Evolutionary conservation across 2,329 filamentous ascomycete genomes (phyloP).

Genomic region (Ascochyta pisi): DNA sequence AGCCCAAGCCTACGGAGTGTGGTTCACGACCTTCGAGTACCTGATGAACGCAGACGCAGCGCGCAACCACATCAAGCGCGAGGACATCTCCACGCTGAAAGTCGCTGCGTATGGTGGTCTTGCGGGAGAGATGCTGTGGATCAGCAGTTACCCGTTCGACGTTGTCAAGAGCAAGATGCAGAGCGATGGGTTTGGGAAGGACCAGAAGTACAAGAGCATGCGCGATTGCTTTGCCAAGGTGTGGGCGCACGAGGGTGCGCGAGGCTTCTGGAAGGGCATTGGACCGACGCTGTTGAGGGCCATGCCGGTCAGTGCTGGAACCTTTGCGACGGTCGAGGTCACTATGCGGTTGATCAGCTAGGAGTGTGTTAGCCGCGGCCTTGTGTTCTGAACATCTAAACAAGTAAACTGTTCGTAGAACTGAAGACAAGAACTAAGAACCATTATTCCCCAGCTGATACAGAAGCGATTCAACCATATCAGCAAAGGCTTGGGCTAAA

Average conservation of each 20-base stretch:
- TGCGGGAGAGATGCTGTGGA: slow-evolving; percentile 92
- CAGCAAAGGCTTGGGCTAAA: no score
- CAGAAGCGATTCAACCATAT: no score
- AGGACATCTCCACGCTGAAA: slow-evolving; percentile 82
- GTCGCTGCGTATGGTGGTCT: slow-evolving; percentile 91
- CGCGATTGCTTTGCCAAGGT: slow-evolving; percentile 87
- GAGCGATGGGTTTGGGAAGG: slow-evolving; percentile 83
- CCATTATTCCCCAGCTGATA: no score
- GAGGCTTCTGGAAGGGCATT: slow-evolving; percentile 95
- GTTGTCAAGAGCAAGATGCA: slow-evolving; percentile 99
- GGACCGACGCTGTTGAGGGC: slow-evolving; percentile 89
- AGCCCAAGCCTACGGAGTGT: slow-evolving; percentile 91
- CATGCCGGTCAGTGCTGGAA: slow-evolving; percentile 98
- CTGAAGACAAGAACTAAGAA: no score
- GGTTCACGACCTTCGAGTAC: slow-evolving; percentile 96
- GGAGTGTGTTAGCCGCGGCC: background rate
- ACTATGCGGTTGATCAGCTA: slow-evolving; percentile 33
- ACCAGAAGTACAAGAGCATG: slow-evolving; percentile 80
- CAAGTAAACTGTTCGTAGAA: no score
- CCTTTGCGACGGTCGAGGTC: slow-evolving; percentile 74
- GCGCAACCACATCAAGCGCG: slow-evolving; percentile 76
- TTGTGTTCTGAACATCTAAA: no score
- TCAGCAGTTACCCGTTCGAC: slow-evolving; percentile 93
- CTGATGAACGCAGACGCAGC: slow-evolving; percentile 89
- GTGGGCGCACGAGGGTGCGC: slow-evolving; percentile 74